Evolutionary conservation across 106 monocot genomes (phyloP).

Genomic region (Dendrobium huoshanense): DNA sequence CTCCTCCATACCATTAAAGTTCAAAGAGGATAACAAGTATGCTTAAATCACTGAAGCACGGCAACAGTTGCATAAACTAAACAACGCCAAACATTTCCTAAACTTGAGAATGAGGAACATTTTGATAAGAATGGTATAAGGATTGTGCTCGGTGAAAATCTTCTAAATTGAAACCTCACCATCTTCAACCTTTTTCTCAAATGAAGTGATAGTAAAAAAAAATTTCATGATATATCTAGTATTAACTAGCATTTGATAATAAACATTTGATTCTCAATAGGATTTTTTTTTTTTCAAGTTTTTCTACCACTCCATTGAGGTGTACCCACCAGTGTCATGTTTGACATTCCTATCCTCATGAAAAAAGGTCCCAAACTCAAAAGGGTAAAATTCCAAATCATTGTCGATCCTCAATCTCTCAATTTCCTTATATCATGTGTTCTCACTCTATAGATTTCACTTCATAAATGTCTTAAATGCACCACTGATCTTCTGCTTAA

Average conservation of each 20-base stretch:
- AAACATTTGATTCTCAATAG: background rate
- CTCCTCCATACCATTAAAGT: too few species aligned
- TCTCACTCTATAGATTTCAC: background rate
- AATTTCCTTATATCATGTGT: background rate
- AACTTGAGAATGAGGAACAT: too few species aligned
- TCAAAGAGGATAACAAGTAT: too few species aligned
- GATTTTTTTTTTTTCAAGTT: background rate
- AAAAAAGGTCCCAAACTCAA: background rate
- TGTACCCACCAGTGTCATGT: background rate
- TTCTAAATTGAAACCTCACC: too few species aligned
- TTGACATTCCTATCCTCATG: background rate
- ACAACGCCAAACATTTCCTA: too few species aligned
- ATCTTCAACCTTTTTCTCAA: too few species aligned
- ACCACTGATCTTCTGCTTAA: background rate
- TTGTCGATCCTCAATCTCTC: background rate
- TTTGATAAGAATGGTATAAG: too few species aligned
- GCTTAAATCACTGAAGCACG: too few species aligned
- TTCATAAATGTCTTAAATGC: background rate
- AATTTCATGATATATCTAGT: too few species aligned
- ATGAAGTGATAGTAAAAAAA: too few species aligned
- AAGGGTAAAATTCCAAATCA: background rate
- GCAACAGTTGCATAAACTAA: too few species aligned
- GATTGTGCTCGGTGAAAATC: too few species aligned
- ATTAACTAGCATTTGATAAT: background rate
- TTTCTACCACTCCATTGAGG: background rate